Conservation (phyloP, 495 filamentous ascomycete species). For the Penicillium waksmanii region DNA sequence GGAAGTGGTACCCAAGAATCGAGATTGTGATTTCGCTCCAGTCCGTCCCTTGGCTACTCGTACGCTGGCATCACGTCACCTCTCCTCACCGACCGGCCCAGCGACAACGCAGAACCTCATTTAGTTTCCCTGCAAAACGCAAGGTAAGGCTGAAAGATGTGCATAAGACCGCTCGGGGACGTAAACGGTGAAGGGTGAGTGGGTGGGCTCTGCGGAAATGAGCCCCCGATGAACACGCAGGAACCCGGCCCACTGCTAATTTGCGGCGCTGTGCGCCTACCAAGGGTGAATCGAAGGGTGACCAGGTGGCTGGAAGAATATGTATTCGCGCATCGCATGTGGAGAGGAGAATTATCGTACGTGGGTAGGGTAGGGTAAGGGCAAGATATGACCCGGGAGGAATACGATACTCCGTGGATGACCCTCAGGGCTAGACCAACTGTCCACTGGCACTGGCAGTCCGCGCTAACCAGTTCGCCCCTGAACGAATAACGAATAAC, state of each 20-base stretch:
- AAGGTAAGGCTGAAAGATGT: neutral
- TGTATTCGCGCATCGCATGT: neutral
- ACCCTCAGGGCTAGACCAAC: too few relatives aligned
- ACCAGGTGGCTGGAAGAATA: neutral
- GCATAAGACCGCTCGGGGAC: neutral
- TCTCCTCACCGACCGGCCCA: neutral
- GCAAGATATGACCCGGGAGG: too few relatives aligned
- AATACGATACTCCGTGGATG: too few relatives aligned
- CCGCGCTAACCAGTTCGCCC: constrained; percentile 1
- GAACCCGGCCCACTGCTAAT: constrained; percentile 1
- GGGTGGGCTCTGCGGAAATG: neutral
- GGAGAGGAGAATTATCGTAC: too few relatives aligned
- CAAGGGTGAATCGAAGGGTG: neutral
- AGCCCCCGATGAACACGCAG: neutral
- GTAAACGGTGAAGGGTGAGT: neutral
- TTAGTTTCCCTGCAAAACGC: neutral
- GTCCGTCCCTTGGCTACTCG: too few relatives aligned
- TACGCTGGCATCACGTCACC: neutral
- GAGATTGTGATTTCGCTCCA: too few relatives aligned
- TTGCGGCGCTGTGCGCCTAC: neutral
- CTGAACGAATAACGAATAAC: constrained; percentile 18
- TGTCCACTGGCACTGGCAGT: too few relatives aligned
- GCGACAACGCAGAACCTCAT: neutral
- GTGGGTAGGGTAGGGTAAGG: too few relatives aligned
- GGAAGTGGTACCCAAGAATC: too few relatives aligned